A percentile compares a stretch with the other conserved stretches of the same genome.
These are phyloP conservation scores for Gremmenia infestans DNA, from an alignment of 2,329 filamentous ascomycete genomes.

Conservation along the genomic window DNA sequence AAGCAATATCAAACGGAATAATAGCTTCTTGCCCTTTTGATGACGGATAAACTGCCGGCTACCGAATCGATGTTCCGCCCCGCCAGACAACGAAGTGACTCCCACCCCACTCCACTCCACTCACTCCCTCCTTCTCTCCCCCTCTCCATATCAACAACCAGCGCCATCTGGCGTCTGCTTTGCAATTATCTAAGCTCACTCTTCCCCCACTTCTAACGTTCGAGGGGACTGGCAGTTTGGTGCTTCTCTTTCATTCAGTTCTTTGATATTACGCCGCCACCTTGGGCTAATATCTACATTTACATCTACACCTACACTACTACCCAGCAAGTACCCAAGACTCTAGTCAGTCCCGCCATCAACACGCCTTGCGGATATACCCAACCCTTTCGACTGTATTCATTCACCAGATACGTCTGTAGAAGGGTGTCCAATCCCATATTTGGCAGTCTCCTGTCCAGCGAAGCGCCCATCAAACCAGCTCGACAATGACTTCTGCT, in stretches of 20 bases:
- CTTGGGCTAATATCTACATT: neutral
- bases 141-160: neutral
- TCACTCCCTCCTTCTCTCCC: neutral
- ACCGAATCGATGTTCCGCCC: neutral
- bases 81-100: constrained; percentile 1
- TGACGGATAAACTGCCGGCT: neutral
- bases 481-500: constrained; percentile 29
- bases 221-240: neutral
- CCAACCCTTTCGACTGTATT: no score
- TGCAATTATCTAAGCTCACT: neutral
- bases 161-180: constrained; percentile 4
- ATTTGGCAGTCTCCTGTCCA: no score
- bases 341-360: no score
- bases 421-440: no score
- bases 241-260: neutral
- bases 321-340: no score
- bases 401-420: no score
- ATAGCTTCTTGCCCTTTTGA: no score
- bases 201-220: neutral
- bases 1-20: neutral
- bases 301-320: constrained; percentile 1
- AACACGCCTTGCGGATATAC: no score
- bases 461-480: neutral
- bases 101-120: neutral
- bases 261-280: neutral